Percentiles rank a stretch among this genome's conserved stretches.
These are phyloP conservation scores for Cytidiella melzeri DNA, from an alignment of 768 basidiomycete genomes.

Conservation along the genomic window DNA sequence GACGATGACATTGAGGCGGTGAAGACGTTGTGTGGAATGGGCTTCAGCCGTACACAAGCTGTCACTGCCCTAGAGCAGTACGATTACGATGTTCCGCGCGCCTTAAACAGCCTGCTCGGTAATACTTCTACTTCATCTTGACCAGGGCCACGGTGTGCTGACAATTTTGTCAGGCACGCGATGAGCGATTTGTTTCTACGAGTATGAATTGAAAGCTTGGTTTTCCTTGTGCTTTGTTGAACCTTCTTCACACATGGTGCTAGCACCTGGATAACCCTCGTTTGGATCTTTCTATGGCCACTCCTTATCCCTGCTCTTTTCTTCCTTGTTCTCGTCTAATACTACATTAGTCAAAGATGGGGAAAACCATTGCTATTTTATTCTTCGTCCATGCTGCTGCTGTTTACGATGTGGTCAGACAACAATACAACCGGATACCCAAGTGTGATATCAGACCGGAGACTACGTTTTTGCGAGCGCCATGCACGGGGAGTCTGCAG, in stretches of 20 bases:
- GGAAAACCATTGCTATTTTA: too few relatives aligned
- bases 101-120: slow-evolving; percentile 69
- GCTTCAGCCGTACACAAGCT: slow-evolving; percentile 79
- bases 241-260: neutral
- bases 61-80: slow-evolving; percentile 79
- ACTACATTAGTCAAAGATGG: neutral
- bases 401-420: too few relatives aligned
- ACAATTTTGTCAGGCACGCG: slow-evolving; percentile 14
- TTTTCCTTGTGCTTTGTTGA: slow-evolving; percentile 7
- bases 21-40: slow-evolving; percentile 82
- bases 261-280: slow-evolving; percentile 10
- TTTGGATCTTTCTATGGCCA: slow-evolving; percentile 15
- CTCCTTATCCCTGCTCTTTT: slow-evolving; percentile 6
- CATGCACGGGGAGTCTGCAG: too few relatives aligned
- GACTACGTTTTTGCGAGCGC: too few relatives aligned
- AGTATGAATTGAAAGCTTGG: slow-evolving; percentile 10
- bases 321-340: slow-evolving; percentile 8
- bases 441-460: too few relatives aligned
- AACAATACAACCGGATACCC: too few relatives aligned
- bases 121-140: slow-evolving; percentile 1
- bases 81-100: slow-evolving; percentile 75
- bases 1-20: slow-evolving; percentile 75
- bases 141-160: slow-evolving; percentile 3
- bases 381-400: too few relatives aligned
- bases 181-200: too few relatives aligned